These are phyloP conservation scores for Lachnellula willkommii DNA, from an alignment of 2,329 filamentous ascomycete genomes.

Conservation along the genomic window DNA sequence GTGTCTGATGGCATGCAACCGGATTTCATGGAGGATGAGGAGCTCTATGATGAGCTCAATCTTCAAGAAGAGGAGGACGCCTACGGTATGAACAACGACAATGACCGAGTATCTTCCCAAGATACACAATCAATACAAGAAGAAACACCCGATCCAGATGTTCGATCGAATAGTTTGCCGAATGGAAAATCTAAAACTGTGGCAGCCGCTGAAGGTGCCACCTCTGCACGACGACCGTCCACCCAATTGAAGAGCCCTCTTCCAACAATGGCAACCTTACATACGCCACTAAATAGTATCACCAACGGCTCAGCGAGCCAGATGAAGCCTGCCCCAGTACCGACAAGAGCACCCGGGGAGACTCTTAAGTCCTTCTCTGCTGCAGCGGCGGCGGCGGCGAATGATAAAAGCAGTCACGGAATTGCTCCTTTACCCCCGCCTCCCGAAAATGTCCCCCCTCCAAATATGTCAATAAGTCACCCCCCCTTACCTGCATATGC, in stretches of 20 bases:
- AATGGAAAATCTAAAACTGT: slow-evolving; percentile 46
- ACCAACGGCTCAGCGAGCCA: slow-evolving; percentile 55
- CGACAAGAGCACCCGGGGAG: slow-evolving; percentile 79
- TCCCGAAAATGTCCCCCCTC: slow-evolving; percentile 56
- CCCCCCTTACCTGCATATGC: slow-evolving; percentile 36
- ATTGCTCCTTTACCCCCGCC: slow-evolving; percentile 92
- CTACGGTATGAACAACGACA: slow-evolving; percentile 74
- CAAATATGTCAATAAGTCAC: slow-evolving; percentile 35
- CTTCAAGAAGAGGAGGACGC: slow-evolving; percentile 87
- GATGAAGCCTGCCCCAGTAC: slow-evolving; percentile 92
- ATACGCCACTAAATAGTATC: slow-evolving; percentile 61
- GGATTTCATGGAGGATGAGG: slow-evolving; percentile 91
- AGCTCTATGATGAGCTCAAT: slow-evolving; percentile 89
- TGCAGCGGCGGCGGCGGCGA: slow-evolving; percentile 86
- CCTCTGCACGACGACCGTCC: slow-evolving; percentile 65
- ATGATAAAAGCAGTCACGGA: slow-evolving; percentile 83
- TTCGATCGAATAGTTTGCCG: slow-evolving; percentile 40
- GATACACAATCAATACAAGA: slow-evolving; percentile 90
- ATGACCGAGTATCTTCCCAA: slow-evolving; percentile 88
- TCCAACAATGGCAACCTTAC: slow-evolving; percentile 85
- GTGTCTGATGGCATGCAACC: slow-evolving; percentile 82
- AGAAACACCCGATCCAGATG: slow-evolving; percentile 61
- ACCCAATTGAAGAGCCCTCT: slow-evolving; percentile 89
- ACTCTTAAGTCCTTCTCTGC: slow-evolving; percentile 95
- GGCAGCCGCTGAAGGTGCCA: slow-evolving; percentile 52